Conservation (phyloP, 768 basidiomycete genomes). For the Tephrocybe sp. region DNA sequence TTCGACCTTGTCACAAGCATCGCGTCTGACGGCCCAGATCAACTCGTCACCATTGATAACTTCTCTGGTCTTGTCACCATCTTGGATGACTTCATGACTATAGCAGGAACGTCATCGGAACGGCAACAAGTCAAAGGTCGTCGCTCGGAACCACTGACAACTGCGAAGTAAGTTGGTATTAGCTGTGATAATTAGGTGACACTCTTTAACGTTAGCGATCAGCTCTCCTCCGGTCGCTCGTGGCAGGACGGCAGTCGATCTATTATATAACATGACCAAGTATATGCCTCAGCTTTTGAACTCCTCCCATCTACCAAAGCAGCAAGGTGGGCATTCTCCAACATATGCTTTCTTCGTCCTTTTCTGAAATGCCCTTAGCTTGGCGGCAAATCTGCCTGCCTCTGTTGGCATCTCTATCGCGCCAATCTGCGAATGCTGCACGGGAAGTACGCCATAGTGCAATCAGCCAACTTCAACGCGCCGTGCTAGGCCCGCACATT, state of each 20-base stretch:
- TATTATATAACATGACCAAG: conserved; percentile 72
- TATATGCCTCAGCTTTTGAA: conserved; percentile 62
- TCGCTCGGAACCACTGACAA: conserved; percentile 47
- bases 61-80: conserved; percentile 76
- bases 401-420: conserved; percentile 67
- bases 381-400: conserved; percentile 83
- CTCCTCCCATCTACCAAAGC: conserved; percentile 36
- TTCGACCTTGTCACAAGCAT: conserved; percentile 76
- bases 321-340: conserved; percentile 36
- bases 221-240: conserved; percentile 81
- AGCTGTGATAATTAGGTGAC: too few relatives aligned
- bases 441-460: conserved; percentile 85
- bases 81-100: conserved; percentile 83
- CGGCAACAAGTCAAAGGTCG: conserved; percentile 55
- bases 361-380: conserved; percentile 34
- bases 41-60: conserved; percentile 73
- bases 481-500: conserved; percentile 77
- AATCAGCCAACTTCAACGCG: conserved; percentile 79
- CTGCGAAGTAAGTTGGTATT: conserved; percentile 44
- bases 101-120: conserved; percentile 61
- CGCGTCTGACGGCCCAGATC: conserved; percentile 58
- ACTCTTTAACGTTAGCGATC: conserved; percentile 5
- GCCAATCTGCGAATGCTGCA: conserved; percentile 80
- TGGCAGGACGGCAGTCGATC: conserved; percentile 80
- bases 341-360: background rate